Base-by-base conservation (phyloP, 768 basidiomycete genomes). In the Russula sp. region DNA sequence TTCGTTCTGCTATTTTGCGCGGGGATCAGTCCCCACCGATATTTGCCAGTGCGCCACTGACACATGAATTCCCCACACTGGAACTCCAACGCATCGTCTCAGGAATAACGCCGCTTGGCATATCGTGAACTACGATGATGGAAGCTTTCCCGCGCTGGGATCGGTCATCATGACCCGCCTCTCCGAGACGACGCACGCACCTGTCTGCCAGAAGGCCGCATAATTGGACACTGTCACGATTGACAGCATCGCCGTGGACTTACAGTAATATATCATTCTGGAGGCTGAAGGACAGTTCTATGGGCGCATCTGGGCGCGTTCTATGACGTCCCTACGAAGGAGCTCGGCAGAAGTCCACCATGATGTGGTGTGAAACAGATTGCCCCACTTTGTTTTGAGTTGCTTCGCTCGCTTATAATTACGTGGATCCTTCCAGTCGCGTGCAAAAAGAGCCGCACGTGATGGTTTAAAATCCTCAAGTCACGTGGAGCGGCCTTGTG, bases 181-280 rank as follows among this genome's bases (percentile, higher is more conserved):
- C 44, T 46, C 61, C 46, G 32, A 56, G 46, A 44, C 14, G 24
- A 36, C 44, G 30, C 34, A 48, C 61, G 26, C 46, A 22, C 2
- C 36, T 56, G 24, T 36, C 46, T 8, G 13, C 20, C 52, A 34
- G 34, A 54, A 36, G 10, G 52, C 52, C 5, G 32, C 32, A 22
- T 38, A 13, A 24, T 36, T 28, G 48, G 22, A 16, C 36, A 11
- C 44, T 59, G 44, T 59, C 63, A 49, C 44, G 52, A 59, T 59
- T 64, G 57, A 64, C 57, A 64, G 63, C 63, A 54, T 59, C 57
- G 44, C 63, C 63, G 63, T 48, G 57, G 63, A 64, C 57, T 59
- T 64, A n/a, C n/a, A n/a, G n/a, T n/a, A 44, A 59, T 46, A 42
- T 36, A 53, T 63, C 40, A 28, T 57, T 62, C 46, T 18, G 46